phyloP scores from a whole-genome alignment of 352 stramenopile species.

The Globisporangium rhizosaccharum region DNA sequence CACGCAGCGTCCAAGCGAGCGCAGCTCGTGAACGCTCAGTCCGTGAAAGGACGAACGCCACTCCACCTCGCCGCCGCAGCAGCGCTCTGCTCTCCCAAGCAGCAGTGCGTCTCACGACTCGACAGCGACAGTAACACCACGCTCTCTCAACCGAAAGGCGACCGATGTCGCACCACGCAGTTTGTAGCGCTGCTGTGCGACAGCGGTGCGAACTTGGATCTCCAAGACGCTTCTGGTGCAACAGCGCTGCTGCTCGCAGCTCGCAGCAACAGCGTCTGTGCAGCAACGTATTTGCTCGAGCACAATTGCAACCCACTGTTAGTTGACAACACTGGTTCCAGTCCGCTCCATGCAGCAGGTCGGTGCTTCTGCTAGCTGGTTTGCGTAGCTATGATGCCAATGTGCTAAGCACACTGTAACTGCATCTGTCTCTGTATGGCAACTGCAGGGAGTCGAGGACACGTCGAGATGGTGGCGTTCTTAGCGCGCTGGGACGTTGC shows the following conservation, averaged over 20 bases:
- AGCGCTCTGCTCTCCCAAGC: constrained; percentile 8
- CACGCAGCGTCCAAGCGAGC: constrained; percentile 8
- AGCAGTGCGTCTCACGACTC: background rate
- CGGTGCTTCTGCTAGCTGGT: too few relatives aligned
- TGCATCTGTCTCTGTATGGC: background rate
- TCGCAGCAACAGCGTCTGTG: constrained; percentile 16
- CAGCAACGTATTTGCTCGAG: constrained; percentile 25
- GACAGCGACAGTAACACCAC: background rate
- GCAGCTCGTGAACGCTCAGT: constrained; percentile 27
- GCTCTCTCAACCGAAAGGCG: background rate
- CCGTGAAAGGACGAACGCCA: constrained; percentile 45
- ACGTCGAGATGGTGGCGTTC: constrained; percentile 25
- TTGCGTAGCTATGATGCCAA: background rate
- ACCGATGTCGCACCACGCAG: constrained; percentile 2
- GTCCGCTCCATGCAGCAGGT: constrained; percentile 46
- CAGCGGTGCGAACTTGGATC: constrained; percentile 27
- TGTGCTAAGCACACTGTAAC: background rate
- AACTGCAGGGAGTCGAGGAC: constrained; percentile 22
- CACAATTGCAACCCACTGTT: constrained; percentile 22
- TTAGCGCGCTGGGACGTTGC: constrained; percentile 50
- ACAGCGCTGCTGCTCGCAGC: constrained; percentile 44
- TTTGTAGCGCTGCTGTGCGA: constrained; percentile 26
- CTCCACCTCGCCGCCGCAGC: constrained; percentile 31
- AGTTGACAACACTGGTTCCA: constrained; percentile 31
- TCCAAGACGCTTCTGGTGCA: constrained; percentile 25